Conservation (phyloP, 495 filamentous ascomycete genomes). For the Penicillium dipodomyicola region DNA sequence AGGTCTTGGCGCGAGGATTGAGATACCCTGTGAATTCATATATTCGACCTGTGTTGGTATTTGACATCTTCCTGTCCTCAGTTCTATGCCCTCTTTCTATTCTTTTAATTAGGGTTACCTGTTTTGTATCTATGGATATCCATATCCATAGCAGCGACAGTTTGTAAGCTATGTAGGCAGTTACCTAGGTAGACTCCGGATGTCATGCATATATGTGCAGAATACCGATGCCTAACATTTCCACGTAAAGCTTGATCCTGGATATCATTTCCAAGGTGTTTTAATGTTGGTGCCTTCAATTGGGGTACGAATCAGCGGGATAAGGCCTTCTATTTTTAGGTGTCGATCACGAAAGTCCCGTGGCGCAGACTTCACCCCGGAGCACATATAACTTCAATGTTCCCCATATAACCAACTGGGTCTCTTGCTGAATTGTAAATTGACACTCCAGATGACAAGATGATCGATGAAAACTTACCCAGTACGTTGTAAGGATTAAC, state of each 20-base stretch:
- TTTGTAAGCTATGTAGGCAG: not conserved
- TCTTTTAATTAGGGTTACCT: too few species aligned
- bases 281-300: constrained; percentile 15
- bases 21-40: too few species aligned
- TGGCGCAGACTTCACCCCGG: constrained; percentile 21
- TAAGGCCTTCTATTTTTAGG: constrained; percentile 23
- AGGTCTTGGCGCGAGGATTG: too few species aligned
- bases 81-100: too few species aligned
- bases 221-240: constrained; percentile 6
- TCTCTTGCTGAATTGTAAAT: not conserved
- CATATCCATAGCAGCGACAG: too few species aligned
- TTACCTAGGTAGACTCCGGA: not conserved
- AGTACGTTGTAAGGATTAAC: constrained; percentile 47
- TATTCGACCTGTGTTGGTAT: too few species aligned
- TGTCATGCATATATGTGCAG: not conserved
- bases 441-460: constrained; percentile 34
- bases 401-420: not conserved
- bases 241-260: too few species aligned
- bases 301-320: not conserved
- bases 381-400: constrained; percentile 6
- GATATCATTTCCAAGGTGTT: not conserved
- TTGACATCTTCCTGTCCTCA: too few species aligned
- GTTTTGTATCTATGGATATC: too few species aligned
- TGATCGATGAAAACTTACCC: constrained; percentile 95
- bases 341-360: constrained; percentile 21